phyloP scores from a whole-genome alignment of 768 basidiomycete species.

The Calocybe cyanea region DNA sequence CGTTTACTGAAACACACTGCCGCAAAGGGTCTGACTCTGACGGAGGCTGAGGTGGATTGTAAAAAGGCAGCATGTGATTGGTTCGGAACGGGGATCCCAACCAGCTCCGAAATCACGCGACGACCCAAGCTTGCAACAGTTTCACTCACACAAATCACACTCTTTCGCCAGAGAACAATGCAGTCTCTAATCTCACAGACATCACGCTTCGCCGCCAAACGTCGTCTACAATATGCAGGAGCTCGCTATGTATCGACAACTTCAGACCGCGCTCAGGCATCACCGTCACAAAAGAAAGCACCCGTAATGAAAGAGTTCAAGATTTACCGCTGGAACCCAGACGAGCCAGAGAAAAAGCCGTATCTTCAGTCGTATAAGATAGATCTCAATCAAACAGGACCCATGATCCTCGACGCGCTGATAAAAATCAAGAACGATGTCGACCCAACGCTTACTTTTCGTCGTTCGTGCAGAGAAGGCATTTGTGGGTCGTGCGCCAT shows the following conservation, averaged over 20 bases:
- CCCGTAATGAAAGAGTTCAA: constrained; percentile 90
- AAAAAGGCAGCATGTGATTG: constrained; percentile 20
- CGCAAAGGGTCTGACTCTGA: no score
- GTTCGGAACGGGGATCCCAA: constrained; percentile 5
- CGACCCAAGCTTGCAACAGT: neutral
- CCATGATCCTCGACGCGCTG: constrained; percentile 92
- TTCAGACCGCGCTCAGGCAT: constrained; percentile 29
- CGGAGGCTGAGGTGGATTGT: neutral
- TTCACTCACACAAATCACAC: neutral
- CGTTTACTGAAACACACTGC: no score
- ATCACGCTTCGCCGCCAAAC: constrained; percentile 4
- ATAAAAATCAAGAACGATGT: constrained; percentile 99
- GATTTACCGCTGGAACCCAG: constrained; percentile 99
- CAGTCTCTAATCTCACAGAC: constrained; percentile 13
- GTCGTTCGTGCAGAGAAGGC: constrained; percentile 89
- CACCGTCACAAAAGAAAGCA: constrained; percentile 58
- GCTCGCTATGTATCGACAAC: constrained; percentile 16
- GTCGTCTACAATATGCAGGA: constrained; percentile 1
- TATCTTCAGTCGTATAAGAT: constrained; percentile 86
- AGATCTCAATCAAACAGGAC: constrained; percentile 92
- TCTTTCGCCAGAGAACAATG: constrained; percentile 8
- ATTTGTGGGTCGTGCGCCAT: constrained; percentile 99
- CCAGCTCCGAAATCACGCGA: constrained; percentile 20
- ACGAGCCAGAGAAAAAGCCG: constrained; percentile 90
- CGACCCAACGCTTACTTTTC: constrained; percentile 95